Percentiles rank a stretch among this genome's conserved stretches.
Evolutionary conservation across 768 basidiomycete genomes (phyloP).

Genomic region (Pulveroboletus sp.): DNA sequence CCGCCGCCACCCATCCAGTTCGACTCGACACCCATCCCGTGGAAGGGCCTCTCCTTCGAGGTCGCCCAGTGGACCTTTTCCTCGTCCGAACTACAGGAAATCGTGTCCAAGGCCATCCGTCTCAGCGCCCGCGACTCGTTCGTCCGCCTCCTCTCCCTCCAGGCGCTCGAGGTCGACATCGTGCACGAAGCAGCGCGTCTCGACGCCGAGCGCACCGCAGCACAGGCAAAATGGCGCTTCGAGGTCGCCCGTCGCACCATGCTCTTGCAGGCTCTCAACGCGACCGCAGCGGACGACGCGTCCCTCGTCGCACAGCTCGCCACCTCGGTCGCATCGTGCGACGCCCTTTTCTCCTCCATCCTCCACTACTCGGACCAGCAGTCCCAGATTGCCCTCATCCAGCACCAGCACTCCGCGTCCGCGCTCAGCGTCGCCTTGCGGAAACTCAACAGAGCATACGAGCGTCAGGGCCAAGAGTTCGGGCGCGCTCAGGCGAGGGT

Average conservation of each 20-base stretch:
- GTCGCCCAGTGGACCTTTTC: constrained; percentile 61
- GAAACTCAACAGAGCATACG: constrained; percentile 76
- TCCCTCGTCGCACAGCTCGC: constrained; percentile 53
- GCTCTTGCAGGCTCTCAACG: constrained; percentile 67
- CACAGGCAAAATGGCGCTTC: constrained; percentile 68
- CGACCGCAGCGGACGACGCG: constrained; percentile 39
- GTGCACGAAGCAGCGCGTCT: constrained; percentile 60
- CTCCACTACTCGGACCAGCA: constrained; percentile 60
- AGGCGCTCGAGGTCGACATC: constrained; percentile 58
- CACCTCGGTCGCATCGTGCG: constrained; percentile 55
- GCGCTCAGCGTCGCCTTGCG: constrained; percentile 74
- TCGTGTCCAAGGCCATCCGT: constrained; percentile 71
- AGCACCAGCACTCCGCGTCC: constrained; percentile 70
- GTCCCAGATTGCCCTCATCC: constrained; percentile 55
- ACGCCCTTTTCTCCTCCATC: constrained; percentile 56
- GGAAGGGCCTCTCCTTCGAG: constrained; percentile 69
- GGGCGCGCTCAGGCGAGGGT: constrained; percentile 45
- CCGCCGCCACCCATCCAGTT: constrained; percentile 56
- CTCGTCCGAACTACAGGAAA: constrained; percentile 58
- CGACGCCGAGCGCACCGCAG: constrained; percentile 45
- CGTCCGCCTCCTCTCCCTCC: constrained; percentile 64
- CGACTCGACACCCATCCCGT: constrained; percentile 53
- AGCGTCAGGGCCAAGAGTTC: constrained; percentile 60
- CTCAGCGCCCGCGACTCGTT: constrained; percentile 66
- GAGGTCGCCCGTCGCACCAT: constrained; percentile 64